These are phyloP conservation scores for Penstemon davidsonii DNA, from an alignment of 257 asterid genomes.

Conservation along the genomic window DNA sequence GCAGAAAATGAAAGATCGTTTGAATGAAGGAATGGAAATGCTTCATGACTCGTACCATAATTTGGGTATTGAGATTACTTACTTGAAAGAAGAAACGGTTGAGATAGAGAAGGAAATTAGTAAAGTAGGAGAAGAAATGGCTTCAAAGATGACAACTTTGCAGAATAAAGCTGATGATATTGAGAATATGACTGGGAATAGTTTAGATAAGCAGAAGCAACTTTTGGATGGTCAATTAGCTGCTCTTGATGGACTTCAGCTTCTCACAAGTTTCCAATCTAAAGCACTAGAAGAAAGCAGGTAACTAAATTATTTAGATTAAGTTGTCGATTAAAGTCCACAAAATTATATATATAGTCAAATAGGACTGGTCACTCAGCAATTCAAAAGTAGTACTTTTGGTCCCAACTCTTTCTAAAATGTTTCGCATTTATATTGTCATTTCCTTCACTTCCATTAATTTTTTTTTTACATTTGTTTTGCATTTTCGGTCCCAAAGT, in stretches of 20 bases:
- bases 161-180: slow-evolving; percentile 70
- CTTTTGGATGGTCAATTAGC: slow-evolving; percentile 51
- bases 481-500: too few species aligned
- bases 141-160: slow-evolving; percentile 45
- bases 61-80: slow-evolving; percentile 45
- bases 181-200: slow-evolving; percentile 41
- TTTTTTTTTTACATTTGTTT: too few species aligned
- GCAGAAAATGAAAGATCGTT: slow-evolving; percentile 45
- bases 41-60: slow-evolving; percentile 45
- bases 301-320: slow-evolving; percentile 22
- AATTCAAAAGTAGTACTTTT: too few species aligned
- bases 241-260: slow-evolving; percentile 53
- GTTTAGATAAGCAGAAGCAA: slow-evolving; percentile 58
- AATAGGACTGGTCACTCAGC: too few species aligned
- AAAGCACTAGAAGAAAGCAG: slow-evolving; percentile 76
- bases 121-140: slow-evolving; percentile 55
- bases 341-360: too few species aligned
- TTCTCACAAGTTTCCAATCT: slow-evolving; percentile 47
- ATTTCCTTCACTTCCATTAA: too few species aligned
- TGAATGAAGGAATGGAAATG: slow-evolving; percentile 49
- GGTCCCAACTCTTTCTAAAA: too few species aligned
- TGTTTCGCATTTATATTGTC: too few species aligned
- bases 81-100: slow-evolving; percentile 45
- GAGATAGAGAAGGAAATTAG: slow-evolving; percentile 60
- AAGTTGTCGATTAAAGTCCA: too few species aligned